Evolutionary conservation across 2,329 filamentous ascomycete species (phyloP).

Genomic region (Fusarium mangiferae): DNA sequence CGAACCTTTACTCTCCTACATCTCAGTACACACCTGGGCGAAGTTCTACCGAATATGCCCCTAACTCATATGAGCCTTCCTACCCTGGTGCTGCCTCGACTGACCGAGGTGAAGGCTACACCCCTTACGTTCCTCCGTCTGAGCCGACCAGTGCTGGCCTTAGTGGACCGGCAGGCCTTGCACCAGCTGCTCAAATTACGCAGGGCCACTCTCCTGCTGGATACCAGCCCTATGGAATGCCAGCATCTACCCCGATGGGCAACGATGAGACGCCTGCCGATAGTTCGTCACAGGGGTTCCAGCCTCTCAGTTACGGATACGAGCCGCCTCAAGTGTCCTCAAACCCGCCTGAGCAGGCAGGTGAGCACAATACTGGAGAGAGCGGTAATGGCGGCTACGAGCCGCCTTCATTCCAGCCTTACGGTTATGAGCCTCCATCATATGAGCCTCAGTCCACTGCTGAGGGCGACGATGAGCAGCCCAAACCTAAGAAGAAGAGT

Average conservation of each 20-base stretch:
- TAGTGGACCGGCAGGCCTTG: conserved; percentile 27
- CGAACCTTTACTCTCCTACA: conserved; percentile 49
- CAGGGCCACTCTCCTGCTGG: conserved; percentile 30
- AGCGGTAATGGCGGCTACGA: conserved; percentile 63
- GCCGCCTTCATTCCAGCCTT: conserved; percentile 70
- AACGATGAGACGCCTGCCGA: conserved; percentile 23
- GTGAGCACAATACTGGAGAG: conserved; percentile 38
- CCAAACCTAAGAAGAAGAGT: conserved; percentile 77
- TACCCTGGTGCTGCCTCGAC: conserved; percentile 31
- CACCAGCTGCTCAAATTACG: conserved; percentile 42
- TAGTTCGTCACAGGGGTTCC: conserved; percentile 51
- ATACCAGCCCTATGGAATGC: conserved; percentile 47
- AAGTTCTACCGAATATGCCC: conserved; percentile 46
- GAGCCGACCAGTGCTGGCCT: conserved; percentile 16
- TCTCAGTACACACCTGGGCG: conserved; percentile 62
- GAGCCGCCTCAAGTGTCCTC: conserved; percentile 56
- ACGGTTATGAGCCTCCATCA: conserved; percentile 66
- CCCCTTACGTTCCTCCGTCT: conserved; percentile 28
- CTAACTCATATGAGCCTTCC: conserved; percentile 52
- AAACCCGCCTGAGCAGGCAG: conserved; percentile 29
- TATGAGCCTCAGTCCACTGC: conserved; percentile 61
- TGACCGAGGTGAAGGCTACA: conserved; percentile 33
- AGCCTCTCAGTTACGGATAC: conserved; percentile 62
- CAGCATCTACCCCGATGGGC: conserved; percentile 29
- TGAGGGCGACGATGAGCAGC: conserved; percentile 57